These are phyloP conservation scores for Colletotrichum siamense DNA, from an alignment of 2,329 filamentous ascomycete species.

Conservation along the genomic window DNA sequence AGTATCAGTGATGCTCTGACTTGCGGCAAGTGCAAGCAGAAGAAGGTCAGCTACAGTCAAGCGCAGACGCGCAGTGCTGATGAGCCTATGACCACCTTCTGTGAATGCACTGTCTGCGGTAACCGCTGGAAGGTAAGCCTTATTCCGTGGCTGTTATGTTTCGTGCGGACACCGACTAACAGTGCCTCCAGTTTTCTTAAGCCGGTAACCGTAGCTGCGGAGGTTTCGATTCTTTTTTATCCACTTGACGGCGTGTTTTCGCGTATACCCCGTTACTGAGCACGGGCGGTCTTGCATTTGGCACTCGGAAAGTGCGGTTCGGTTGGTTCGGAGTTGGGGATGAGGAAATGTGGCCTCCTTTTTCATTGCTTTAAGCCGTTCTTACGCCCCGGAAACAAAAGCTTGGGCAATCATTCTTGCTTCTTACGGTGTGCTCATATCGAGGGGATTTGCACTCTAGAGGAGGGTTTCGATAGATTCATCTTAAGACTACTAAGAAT, in stretches of 20 bases:
- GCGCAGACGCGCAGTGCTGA: conserved; percentile 95
- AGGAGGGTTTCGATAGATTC: conserved; percentile 17
- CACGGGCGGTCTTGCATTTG: conserved; percentile 23
- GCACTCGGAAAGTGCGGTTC: conserved; percentile 17
- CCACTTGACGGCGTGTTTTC: conserved; percentile 13
- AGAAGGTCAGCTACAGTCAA: conserved; percentile 94
- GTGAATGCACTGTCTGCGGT: conserved; percentile 73
- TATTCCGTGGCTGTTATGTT: conserved; percentile 10
- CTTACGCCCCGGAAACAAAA: neutral
- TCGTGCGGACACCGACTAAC: neutral
- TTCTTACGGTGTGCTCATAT: neutral
- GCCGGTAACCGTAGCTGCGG: neutral
- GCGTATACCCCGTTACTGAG: conserved; percentile 19
- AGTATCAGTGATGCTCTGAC: conserved; percentile 86
- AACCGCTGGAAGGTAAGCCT: conserved; percentile 72
- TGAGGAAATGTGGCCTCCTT: conserved; percentile 4
- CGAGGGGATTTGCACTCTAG: neutral
- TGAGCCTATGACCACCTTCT: conserved; percentile 87
- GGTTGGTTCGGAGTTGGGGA: conserved; percentile 23
- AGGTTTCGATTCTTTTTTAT: neutral
- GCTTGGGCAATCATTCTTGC: neutral
- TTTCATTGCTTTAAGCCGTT: conserved; percentile 17
- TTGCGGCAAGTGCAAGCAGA: conserved; percentile 91
- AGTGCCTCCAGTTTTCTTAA: conserved; percentile 25
- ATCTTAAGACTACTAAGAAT: neutral